Base-by-base conservation (phyloP, 495 filamentous ascomycete species). In the Neurospora discreta region DNA sequence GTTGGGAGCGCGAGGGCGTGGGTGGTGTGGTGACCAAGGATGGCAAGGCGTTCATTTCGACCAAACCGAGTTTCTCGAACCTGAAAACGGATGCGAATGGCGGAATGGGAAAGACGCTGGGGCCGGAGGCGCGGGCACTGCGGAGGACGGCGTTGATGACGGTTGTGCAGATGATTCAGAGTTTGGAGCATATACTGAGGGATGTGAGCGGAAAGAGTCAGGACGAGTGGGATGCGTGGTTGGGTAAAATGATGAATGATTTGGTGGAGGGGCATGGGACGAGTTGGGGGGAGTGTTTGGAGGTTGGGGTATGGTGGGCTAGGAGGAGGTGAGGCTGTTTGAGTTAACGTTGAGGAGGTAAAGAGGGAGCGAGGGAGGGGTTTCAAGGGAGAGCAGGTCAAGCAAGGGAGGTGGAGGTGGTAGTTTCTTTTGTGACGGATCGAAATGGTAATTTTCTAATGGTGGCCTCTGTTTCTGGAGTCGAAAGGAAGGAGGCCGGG, bases 241-340 rank as follows among this genome's bases (percentile, higher is more conserved):
- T 91, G 83, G 89, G 91, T 41, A 92, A 90, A 75, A 92, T 97
- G 91, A 95, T 91, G 84, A 87, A 87, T 52, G 91, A 94, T 82
- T 83, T 97, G 78, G 85, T 97, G 73, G 90, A 92, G 77, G 87
- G 92, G 72, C 89, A 89, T 60, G 91, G 93, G 26, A 89, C 93
- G 33, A 87, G 89, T 41, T 92, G 88, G 83, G 93, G 94, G 52
- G 94, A 98, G 81, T 96, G 93, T 80, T 82, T 98, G 60, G 94
- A 98, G 84, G 87, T 95, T 71, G 94, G 94, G 69, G 94, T 92
- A n/a, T 97, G 93, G 93, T 96, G 93, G 90, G 94, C 92, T 74
- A 84, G 85, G 79, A 96, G 93, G 83, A 86, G 82, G 74, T 81
- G 23, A 30, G 9, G 7, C 6, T 7, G 6, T 2, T 3, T n/a